A percentile compares a stretch with the other conserved stretches of the same genome.
Evolutionary conservation across 129 eudicot genomes (phyloP).

Genomic region (Tanacetum coccineum): DNA sequence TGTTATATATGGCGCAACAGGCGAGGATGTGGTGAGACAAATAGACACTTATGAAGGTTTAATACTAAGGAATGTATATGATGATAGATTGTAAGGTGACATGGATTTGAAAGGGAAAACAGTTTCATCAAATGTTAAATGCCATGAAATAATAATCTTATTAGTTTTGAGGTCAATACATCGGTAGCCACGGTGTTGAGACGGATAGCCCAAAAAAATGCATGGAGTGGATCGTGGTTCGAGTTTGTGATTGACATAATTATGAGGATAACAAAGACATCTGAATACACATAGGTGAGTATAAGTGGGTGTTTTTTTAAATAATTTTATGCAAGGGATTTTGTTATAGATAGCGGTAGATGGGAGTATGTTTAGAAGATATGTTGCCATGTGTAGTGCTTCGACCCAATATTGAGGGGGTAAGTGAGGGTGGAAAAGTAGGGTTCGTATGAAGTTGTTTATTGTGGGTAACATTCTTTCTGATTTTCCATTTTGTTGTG

Average conservation of each 20-base stretch:
- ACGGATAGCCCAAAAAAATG: not conserved
- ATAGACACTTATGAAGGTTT: no score
- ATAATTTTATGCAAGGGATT: not conserved
- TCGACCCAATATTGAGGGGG: no score
- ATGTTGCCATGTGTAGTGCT: not conserved
- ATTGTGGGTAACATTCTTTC: no score
- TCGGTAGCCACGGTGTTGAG: not conserved
- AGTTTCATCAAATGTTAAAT: no score
- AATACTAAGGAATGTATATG: no score
- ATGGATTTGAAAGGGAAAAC: no score
- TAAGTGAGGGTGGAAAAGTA: not conserved
- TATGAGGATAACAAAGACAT: not conserved
- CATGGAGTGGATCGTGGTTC: not conserved
- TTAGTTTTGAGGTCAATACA: not conserved
- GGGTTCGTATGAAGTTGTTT: not conserved
- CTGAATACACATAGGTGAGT: not conserved
- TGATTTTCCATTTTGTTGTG: no score
- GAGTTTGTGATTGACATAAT: not conserved
- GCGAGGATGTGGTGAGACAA: no score
- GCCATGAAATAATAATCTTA: no score
- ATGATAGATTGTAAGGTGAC: no score
- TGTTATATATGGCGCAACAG: no score
- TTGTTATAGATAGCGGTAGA: not conserved
- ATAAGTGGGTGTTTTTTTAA: not conserved
- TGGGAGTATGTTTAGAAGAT: not conserved